phyloP scores from a whole-genome alignment of 345 rosid species.

The Moringa oleifera region DNA sequence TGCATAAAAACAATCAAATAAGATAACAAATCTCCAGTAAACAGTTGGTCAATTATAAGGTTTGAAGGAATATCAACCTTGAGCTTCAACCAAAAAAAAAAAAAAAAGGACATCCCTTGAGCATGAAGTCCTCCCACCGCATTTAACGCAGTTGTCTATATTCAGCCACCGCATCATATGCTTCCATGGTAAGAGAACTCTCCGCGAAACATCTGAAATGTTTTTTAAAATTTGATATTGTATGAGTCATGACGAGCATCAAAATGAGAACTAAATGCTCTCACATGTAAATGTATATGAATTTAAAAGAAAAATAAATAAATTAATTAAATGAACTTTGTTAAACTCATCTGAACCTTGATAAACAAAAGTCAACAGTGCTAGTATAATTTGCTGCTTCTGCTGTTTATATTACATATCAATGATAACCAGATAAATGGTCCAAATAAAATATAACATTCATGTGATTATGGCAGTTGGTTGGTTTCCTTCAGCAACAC shows the following conservation, averaged over 20 bases:
- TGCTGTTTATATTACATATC: neutral
- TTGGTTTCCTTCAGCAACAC: too few relatives aligned
- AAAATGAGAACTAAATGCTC: neutral
- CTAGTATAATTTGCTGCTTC: neutral
- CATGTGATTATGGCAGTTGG: neutral
- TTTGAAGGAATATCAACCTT: too few relatives aligned
- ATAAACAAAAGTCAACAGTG: neutral
- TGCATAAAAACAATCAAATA: too few relatives aligned
- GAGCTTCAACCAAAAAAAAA: too few relatives aligned
- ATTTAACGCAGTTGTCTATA: constrained; percentile 34
- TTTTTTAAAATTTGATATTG: constrained; percentile 4
- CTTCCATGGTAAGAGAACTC: constrained; percentile 52
- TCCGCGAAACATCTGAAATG: constrained; percentile 53
- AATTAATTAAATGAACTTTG: neutral
- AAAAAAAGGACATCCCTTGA: too few relatives aligned
- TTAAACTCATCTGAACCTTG: neutral
- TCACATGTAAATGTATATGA: neutral
- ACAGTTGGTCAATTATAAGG: too few relatives aligned
- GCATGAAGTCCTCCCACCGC: too few relatives aligned
- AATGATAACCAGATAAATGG: neutral
- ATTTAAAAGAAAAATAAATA: neutral
- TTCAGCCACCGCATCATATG: constrained; percentile 60
- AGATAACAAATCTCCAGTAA: too few relatives aligned
- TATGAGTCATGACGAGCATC: neutral
- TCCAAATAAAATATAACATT: neutral